These are phyloP conservation scores for Actinomortierella ambigua DNA, from an alignment of 371 early-diverging fungal genomes.

Conservation along the genomic window DNA sequence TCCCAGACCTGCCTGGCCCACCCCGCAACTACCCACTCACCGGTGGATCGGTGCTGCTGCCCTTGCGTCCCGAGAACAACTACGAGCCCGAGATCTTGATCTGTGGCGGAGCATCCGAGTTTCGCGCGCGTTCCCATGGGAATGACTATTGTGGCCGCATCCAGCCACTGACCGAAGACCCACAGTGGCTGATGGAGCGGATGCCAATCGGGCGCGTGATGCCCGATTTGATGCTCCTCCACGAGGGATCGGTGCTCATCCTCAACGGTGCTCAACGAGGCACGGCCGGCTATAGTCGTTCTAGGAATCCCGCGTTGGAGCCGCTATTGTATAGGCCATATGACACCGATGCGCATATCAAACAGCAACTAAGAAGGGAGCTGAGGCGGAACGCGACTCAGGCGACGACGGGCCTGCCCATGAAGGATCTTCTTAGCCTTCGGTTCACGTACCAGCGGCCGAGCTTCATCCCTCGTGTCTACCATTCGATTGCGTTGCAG, in stretches of 20 bases:
- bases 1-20: conserved; percentile 61
- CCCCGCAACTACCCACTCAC: conserved; percentile 70
- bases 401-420: too few species aligned
- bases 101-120: conserved; percentile 51
- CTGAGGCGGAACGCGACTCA: too few species aligned
- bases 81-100: conserved; percentile 50
- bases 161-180: conserved; percentile 18
- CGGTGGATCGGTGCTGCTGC: conserved; percentile 57
- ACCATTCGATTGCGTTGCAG: conserved; percentile 53
- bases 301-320: conserved; percentile 37
- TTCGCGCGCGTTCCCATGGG: conserved; percentile 17
- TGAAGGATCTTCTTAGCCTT: conserved; percentile 7
- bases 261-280: conserved; percentile 55
- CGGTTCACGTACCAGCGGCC: conserved; percentile 44
- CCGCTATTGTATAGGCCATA: conserved; percentile 53
- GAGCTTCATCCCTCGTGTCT: conserved; percentile 50
- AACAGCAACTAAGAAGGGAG: too few species aligned
- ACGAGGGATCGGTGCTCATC: conserved; percentile 55
- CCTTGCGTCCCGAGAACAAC: conserved; percentile 49
- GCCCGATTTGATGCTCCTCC: conserved; percentile 48
- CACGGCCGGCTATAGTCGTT: conserved; percentile 50
- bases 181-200: conserved; percentile 48
- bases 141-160: conserved; percentile 47
- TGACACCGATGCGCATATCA: conserved; percentile 14
- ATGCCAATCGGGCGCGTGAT: conserved; percentile 54